Evolutionary conservation across 805 yeast species (phyloP).

Genomic region (Kuraishia borneana): DNA sequence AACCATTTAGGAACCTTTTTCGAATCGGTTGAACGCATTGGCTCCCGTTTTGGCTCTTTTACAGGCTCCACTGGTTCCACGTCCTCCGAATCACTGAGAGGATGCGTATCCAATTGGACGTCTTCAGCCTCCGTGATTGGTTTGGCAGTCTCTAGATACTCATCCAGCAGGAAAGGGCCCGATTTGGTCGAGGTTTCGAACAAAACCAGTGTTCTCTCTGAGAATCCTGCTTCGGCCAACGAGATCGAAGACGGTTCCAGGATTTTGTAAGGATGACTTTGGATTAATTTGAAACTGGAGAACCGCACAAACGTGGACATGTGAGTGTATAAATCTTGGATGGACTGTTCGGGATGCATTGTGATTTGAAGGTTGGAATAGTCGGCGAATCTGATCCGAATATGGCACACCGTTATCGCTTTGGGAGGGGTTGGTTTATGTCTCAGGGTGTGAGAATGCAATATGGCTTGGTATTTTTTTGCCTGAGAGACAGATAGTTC

Average conservation of each 20-base stretch:
- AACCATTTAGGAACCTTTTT: constrained; percentile 4
- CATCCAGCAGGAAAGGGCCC: constrained; percentile 12
- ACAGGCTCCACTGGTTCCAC: neutral
- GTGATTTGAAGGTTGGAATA: constrained; percentile 35
- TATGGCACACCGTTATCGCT: constrained; percentile 19
- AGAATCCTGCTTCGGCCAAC: constrained; percentile 28
- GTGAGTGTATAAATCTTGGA: constrained; percentile 11
- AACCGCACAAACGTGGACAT: constrained; percentile 17
- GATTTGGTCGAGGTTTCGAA: constrained; percentile 9
- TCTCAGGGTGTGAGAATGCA: constrained; percentile 25
- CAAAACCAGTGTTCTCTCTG: constrained; percentile 18
- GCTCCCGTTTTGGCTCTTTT: neutral
- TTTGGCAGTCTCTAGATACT: constrained; percentile 12
- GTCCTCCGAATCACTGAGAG: constrained; percentile 6
- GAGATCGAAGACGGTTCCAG: too few relatives aligned
- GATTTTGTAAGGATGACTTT: constrained; percentile 13
- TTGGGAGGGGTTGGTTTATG: constrained; percentile 10
- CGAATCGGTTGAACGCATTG: neutral
- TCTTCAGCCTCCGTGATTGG: constrained; percentile 14
- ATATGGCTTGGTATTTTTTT: constrained; percentile 35
- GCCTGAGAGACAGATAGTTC: constrained; percentile 44
- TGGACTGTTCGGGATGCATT: constrained; percentile 32
- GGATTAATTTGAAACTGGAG: constrained; percentile 15
- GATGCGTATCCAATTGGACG: constrained; percentile 9
- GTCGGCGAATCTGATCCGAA: constrained; percentile 52